A percentile compares a stretch with the other conserved stretches of the same genome.
Evolutionary conservation across 2,329 filamentous ascomycete species (phyloP).

Genomic region (Fusarium aywerte): DNA sequence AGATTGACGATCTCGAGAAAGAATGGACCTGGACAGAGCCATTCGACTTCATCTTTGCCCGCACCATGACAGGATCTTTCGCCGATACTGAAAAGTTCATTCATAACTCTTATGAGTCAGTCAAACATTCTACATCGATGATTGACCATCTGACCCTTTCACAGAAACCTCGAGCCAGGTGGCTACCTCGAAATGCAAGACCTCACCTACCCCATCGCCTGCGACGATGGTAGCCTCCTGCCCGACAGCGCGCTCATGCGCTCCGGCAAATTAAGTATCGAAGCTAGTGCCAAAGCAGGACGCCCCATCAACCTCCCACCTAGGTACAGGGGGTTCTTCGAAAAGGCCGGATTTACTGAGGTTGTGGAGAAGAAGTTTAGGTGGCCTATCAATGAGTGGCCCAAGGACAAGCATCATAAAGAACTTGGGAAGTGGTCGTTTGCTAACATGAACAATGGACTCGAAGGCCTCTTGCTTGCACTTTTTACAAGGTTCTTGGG

Average conservation of each 20-base stretch:
- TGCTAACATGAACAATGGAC: conserved; percentile 18
- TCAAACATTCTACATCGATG: fast-evolving
- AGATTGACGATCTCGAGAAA: conserved; percentile 14
- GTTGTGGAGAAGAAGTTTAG: neutral
- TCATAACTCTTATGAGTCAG: neutral
- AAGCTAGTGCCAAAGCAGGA: conserved; percentile 12
- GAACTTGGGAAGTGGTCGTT: conserved; percentile 20
- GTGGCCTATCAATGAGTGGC: conserved; percentile 28
- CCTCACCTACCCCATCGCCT: conserved; percentile 14
- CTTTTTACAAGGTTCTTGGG: conserved; percentile 24
- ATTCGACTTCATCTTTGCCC: conserved; percentile 11
- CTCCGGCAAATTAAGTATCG: neutral
- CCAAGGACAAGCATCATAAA: conserved; percentile 25
- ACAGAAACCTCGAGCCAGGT: neutral
- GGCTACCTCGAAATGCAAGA: conserved; percentile 21
- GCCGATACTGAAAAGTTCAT: conserved; percentile 12
- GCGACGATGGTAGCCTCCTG: neutral
- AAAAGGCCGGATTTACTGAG: conserved; percentile 2
- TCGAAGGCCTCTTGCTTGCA: conserved; percentile 4
- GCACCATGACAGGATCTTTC: conserved; percentile 16
- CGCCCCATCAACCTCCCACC: conserved; percentile 6
- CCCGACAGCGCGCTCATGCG: neutral
- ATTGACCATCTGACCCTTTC: fast-evolving
- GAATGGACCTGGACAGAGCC: conserved; percentile 14
- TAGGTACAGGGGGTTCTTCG: conserved; percentile 3